Conservation (phyloP, 257 asterid species). For the Linaria vulgaris region DNA sequence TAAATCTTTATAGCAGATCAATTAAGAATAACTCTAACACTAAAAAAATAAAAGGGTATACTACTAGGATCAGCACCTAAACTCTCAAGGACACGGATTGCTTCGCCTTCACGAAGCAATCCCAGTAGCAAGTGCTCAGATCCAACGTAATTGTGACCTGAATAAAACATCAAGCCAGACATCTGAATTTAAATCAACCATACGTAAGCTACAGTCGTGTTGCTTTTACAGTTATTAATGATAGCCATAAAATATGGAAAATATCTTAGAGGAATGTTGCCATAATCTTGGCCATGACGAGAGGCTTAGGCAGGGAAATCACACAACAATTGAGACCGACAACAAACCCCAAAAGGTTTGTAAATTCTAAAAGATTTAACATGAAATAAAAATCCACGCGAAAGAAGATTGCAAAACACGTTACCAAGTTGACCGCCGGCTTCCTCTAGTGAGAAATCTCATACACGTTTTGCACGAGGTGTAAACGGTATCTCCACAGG, state of each 20-base stretch:
- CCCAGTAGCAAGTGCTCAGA: slow-evolving; percentile 97
- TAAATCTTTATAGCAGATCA: slow-evolving; percentile 14
- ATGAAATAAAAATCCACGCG: too few relatives aligned
- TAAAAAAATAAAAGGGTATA: slow-evolving; percentile 41
- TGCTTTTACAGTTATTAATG: background rate
- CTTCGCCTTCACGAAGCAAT: slow-evolving; percentile 97
- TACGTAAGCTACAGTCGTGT: slow-evolving; percentile 5
- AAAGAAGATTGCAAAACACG: too few relatives aligned
- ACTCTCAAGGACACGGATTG: slow-evolving; percentile 94
- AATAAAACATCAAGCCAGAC: slow-evolving; percentile 17
- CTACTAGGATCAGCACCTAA: slow-evolving; percentile 94
- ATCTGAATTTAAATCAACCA: slow-evolving; percentile 10
- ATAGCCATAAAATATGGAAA: too few relatives aligned
- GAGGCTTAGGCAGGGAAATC: background rate
- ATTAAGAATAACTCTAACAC: background rate
- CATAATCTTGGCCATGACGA: background rate
- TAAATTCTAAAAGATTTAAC: slow-evolving; percentile 3
- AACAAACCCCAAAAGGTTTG: background rate
- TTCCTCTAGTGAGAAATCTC: slow-evolving; percentile 95
- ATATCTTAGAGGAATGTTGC: too few relatives aligned
- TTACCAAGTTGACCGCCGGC: slow-evolving; percentile 99
- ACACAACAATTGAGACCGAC: slow-evolving; percentile 3
- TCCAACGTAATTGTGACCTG: slow-evolving; percentile 98
- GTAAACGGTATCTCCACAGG: slow-evolving; percentile 99
- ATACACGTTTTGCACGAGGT: slow-evolving; percentile 96